Evolutionary conservation across 805 yeast species (phyloP).

Genomic region (Hanseniaspora lachancei): DNA sequence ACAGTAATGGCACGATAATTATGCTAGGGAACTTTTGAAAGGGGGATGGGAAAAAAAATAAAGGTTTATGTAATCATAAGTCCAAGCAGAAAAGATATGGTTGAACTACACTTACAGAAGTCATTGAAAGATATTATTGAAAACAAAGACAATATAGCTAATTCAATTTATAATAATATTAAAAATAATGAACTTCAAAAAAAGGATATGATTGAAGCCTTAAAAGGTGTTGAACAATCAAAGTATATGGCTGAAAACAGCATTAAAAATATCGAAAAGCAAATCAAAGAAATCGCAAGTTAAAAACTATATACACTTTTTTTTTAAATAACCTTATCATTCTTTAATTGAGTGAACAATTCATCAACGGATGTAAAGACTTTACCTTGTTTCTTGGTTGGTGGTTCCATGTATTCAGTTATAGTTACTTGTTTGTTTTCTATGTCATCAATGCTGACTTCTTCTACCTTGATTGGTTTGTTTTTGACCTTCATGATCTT

Average conservation of each 20-base stretch:
- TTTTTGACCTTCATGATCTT: constrained; percentile 97
- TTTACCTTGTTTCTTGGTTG: constrained; percentile 66
- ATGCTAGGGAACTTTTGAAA: too few species aligned
- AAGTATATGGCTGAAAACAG: neutral
- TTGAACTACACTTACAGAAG: neutral
- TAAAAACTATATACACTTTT: neutral
- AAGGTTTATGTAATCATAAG: neutral
- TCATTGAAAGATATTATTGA: neutral
- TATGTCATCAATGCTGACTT: constrained; percentile 50
- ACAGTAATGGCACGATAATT: too few species aligned
- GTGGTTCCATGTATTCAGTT: constrained; percentile 72
- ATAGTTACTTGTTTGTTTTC: constrained; percentile 53
- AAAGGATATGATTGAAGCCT: neutral
- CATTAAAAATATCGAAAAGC: neutral
- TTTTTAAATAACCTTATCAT: constrained; percentile 48
- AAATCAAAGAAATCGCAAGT: neutral
- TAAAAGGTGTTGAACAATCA: neutral
- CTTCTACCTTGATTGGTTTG: constrained; percentile 68
- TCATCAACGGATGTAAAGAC: constrained; percentile 75
- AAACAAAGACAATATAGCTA: neutral
- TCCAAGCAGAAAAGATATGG: neutral
- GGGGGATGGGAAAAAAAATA: neutral
- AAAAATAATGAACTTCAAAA: neutral
- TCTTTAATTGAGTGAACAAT: constrained; percentile 64
- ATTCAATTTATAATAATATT: neutral